Evolutionary conservation across 768 basidiomycete species (phyloP).

Genomic region (Erythrobasidium yunnanense): DNA sequence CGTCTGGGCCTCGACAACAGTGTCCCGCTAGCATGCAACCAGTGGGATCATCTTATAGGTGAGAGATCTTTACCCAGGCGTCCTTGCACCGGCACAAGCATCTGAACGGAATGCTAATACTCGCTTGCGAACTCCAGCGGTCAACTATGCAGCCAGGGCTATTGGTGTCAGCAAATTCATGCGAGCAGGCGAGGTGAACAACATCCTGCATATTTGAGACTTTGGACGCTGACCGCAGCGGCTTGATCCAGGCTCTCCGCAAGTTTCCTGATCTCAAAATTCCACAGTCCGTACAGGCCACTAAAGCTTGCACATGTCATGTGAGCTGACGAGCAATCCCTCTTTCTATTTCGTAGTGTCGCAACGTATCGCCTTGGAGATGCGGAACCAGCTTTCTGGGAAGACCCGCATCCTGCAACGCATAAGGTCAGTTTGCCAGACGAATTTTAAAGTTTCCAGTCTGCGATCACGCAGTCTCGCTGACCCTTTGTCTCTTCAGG

Average conservation of each 20-base stretch:
- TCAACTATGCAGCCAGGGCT: constrained; percentile 1
- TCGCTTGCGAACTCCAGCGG: background rate
- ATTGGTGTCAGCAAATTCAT: background rate
- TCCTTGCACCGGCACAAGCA: too few relatives aligned
- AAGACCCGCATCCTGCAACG: constrained; percentile 71
- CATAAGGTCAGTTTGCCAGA: constrained; percentile 59
- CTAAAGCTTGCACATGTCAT: background rate
- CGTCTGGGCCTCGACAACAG: background rate
- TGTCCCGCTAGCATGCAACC: background rate
- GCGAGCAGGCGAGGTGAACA: background rate
- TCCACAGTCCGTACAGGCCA: background rate
- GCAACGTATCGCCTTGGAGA: constrained; percentile 84
- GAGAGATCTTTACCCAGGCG: background rate
- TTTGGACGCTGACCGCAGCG: background rate
- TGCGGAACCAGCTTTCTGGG: constrained; percentile 75
- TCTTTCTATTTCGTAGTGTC: background rate
- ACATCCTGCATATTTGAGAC: background rate
- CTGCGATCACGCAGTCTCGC: background rate
- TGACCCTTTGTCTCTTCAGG: constrained; percentile 44
- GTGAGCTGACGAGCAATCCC: background rate
- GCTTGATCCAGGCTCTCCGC: background rate
- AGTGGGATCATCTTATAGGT: constrained; percentile 3
- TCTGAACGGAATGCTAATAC: too few relatives aligned
- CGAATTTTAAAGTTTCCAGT: background rate
- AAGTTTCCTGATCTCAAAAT: background rate